phyloP scores from a whole-genome alignment of 1,284 basidiomycete genomes.

The Mycosarcoma maydis region DNA sequence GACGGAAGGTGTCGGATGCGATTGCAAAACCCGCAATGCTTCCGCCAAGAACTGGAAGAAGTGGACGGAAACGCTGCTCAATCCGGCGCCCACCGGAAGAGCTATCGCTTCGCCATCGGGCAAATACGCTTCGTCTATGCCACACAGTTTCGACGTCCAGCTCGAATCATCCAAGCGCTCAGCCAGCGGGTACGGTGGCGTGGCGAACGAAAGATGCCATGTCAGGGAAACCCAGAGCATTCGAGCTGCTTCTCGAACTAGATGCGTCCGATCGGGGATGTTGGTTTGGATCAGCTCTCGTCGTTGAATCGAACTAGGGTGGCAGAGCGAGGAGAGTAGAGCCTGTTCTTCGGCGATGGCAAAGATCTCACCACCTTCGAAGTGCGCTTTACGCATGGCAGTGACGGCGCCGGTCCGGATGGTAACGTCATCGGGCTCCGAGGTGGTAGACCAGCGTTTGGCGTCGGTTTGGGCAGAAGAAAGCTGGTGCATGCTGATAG shows the following conservation, averaged over 20 bases:
- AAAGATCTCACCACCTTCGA: conserved; percentile 44
- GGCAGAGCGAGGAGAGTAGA: conserved; percentile 19
- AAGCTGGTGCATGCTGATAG: conserved; percentile 45
- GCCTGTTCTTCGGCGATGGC: conserved; percentile 36
- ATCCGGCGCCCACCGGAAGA: conserved; percentile 16
- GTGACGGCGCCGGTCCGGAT: conserved; percentile 45
- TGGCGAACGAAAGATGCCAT: conserved; percentile 32
- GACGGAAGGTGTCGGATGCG: conserved; percentile 6
- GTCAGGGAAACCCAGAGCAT: conserved; percentile 45
- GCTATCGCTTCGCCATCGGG: conserved; percentile 24
- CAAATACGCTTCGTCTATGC: conserved; percentile 38
- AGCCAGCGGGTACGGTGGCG: conserved; percentile 19
- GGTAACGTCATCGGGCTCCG: conserved; percentile 30
- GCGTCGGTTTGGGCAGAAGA: conserved; percentile 45
- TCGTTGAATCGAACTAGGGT: conserved; percentile 2
- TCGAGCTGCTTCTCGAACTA: conserved; percentile 58
- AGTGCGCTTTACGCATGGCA: conserved; percentile 39
- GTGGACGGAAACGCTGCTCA: conserved; percentile 29
- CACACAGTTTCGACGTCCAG: conserved; percentile 19
- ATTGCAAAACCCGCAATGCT: conserved; percentile 18
- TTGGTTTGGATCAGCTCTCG: conserved; percentile 34
- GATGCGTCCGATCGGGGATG: conserved; percentile 54
- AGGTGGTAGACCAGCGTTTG: conserved; percentile 25
- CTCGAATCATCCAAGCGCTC: conserved; percentile 18
- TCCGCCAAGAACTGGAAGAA: conserved; percentile 37